These are phyloP conservation scores for Mangifera indica DNA, from an alignment of 345 rosid species.

Conservation along the genomic window DNA sequence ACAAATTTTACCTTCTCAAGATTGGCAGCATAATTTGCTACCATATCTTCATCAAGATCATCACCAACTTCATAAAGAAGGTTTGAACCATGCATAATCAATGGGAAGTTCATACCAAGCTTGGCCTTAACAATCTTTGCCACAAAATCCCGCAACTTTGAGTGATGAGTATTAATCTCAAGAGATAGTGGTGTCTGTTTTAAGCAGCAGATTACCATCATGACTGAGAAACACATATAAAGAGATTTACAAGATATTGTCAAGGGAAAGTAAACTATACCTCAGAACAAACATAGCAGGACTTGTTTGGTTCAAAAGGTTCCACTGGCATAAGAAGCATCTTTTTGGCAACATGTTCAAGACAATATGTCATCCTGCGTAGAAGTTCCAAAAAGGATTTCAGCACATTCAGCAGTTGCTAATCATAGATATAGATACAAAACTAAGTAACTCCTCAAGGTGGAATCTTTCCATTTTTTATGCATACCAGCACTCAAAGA, in stretches of 20 bases:
- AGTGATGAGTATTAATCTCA: conserved; percentile 70
- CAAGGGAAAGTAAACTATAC: conserved; percentile 37
- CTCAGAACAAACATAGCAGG: conserved; percentile 97
- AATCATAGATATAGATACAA: not conserved
- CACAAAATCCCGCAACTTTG: conserved; percentile 88
- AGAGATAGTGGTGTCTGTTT: conserved; percentile 77
- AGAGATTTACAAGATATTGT: conserved; percentile 12
- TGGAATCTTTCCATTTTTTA: not conserved
- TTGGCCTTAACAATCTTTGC: conserved; percentile 91
- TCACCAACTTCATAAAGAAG: conserved; percentile 97
- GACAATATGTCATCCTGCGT: conserved; percentile 91
- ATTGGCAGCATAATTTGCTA: conserved; percentile 75
- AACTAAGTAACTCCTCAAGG: not conserved
- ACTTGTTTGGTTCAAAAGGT: conserved; percentile 84
- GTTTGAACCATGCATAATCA: conserved; percentile 73
- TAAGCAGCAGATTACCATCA: conserved; percentile 20
- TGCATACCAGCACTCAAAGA: not conserved
- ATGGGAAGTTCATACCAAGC: conserved; percentile 90
- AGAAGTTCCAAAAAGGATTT: conserved; percentile 21
- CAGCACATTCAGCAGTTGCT: conserved; percentile 6
- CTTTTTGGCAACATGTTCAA: conserved; percentile 79
- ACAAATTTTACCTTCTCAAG: conserved; percentile 73
- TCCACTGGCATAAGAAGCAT: conserved; percentile 97
- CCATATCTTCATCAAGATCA: conserved; percentile 82
- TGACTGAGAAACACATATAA: conserved; percentile 13